Base-by-base conservation (phyloP, 2,329 filamentous ascomycete species). In the Colletotrichum salicis region DNA sequence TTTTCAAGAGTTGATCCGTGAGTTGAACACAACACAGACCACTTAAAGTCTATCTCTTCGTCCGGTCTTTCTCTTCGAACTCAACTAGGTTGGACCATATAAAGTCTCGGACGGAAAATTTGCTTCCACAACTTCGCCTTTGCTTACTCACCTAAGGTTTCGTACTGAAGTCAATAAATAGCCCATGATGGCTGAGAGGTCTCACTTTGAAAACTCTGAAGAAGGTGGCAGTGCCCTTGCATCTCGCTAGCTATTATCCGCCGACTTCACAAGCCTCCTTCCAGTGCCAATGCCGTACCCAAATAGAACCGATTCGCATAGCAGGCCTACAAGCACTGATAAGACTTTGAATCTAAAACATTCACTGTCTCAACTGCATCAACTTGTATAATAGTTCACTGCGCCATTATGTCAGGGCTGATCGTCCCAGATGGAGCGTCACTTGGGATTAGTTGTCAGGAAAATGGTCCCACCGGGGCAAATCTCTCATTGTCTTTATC, bases 111-210 rank as follows among this genome's bases (percentile, higher is more conserved):
- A 56, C 51, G 51, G 19, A 29, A n/a, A 29, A 10, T 22, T 41
- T 19, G 37, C 61, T 41, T 29, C 19, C 13, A 8, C n/a, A 56
- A 56, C 48, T 29, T 35, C 33, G 37, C 35, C n/a, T 33, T 45
- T 22, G 24, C 51, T 64, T 64, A 64, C 31, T 64, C 61, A 64
- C 51, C 24, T n/a, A 7, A 1, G 6, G 61, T 64, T 55, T 64
- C 61, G 31, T 33, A 45, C 10, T 15, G 33, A 41, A 27, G 22
- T 31, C 8, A 31, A 7, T 45, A 2, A 31, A 7, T 45, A 2
- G 45, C 31, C 3, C 11, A 27, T 19, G 19, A 48, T 61, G 58
- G 51, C 41, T 61, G 37, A 61, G 19, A 61, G 3, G 3, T 8
- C 5, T 4, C 11, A 22, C 15, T 4, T 54, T 33, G 19, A 48